Percentiles rank a stretch among this genome's conserved stretches.
These are phyloP conservation scores for Tetradesmus lagerheimii DNA, from an alignment of 139 green algal genomes.

Conservation along the genomic window DNA sequence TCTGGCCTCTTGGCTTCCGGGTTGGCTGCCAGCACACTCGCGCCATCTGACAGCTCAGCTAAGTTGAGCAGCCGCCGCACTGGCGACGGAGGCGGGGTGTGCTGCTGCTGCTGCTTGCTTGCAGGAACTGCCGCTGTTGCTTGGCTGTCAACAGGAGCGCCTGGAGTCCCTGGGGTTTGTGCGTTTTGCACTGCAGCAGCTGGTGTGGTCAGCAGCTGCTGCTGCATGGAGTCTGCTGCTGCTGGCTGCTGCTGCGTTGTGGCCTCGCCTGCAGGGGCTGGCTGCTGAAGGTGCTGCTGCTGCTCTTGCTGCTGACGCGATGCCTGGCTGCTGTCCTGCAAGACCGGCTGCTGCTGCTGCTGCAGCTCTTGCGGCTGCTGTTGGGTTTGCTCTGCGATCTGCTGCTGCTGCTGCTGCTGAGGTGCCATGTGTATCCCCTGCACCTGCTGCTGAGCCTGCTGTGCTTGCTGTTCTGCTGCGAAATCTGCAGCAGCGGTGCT, in stretches of 20 bases:
- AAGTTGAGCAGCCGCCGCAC: constrained; percentile 61
- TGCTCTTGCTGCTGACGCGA: neutral
- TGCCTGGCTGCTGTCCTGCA: neutral
- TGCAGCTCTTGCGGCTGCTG: neutral
- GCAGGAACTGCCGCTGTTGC: neutral
- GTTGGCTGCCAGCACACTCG: constrained; percentile 85
- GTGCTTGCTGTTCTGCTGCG: neutral
- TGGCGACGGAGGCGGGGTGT: neutral
- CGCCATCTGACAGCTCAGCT: constrained; percentile 68
- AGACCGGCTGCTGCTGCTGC: neutral
- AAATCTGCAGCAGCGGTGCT: neutral
- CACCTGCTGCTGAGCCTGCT: neutral
- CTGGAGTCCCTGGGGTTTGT: neutral
- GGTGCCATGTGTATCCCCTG: neutral
- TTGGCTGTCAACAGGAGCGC: neutral
- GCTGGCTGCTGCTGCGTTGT: neutral
- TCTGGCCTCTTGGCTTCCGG: constrained; percentile 76
- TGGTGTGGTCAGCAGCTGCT: neutral
- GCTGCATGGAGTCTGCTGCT: neutral
- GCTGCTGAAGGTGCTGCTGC: neutral
- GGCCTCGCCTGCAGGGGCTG: neutral
- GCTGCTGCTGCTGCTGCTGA: constrained; percentile 21
- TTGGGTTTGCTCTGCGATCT: neutral
- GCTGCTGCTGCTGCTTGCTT: constrained; percentile 8
- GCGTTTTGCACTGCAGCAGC: neutral